These are phyloP conservation scores for Cyberlindnera japonica DNA, from an alignment of 805 yeast genomes.

Conservation along the genomic window DNA sequence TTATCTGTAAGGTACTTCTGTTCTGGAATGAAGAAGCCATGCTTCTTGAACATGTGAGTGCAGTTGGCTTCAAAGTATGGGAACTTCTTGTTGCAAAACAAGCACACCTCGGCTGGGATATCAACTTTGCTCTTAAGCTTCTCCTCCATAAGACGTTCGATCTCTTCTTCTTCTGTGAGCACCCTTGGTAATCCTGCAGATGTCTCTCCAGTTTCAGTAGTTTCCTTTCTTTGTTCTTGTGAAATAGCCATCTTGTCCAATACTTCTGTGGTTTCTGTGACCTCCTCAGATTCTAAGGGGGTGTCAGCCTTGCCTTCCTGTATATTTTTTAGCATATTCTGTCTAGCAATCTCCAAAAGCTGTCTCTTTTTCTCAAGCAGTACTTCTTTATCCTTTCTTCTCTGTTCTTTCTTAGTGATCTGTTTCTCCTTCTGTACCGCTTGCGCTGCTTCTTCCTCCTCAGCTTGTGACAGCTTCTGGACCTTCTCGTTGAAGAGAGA, in stretches of 20 bases:
- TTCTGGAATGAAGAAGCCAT: conserved; percentile 91
- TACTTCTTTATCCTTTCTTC: conserved; percentile 41
- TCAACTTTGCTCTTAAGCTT: conserved; percentile 40
- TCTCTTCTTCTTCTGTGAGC: conserved; percentile 36
- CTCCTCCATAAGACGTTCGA: conserved; percentile 35
- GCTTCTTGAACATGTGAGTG: conserved; percentile 71
- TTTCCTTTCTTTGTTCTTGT: conserved; percentile 1
- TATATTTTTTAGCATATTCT: conserved; percentile 34
- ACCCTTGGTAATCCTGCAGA: conserved; percentile 16
- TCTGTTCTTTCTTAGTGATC: conserved; percentile 38
- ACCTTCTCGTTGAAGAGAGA: conserved; percentile 70
- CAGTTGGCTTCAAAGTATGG: conserved; percentile 48
- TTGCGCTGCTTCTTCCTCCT: conserved; percentile 20
- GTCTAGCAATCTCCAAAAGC: conserved; percentile 37
- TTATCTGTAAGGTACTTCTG: conserved; percentile 62
- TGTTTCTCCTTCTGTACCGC: conserved; percentile 26
- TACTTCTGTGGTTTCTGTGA: neutral
- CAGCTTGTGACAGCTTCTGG: conserved; percentile 26
- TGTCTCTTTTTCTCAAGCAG: conserved; percentile 39
- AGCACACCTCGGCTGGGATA: conserved; percentile 48
- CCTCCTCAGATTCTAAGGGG: neutral
- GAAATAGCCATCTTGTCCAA: no score
- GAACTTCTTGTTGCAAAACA: conserved; percentile 49
- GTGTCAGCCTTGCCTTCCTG: conserved; percentile 5
- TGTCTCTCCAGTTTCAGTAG: neutral